Evolutionary conservation across 441 rosid genomes (phyloP), one percentile per base, ranked within the genome.

Genomic region (Populus hybrid): DNA sequence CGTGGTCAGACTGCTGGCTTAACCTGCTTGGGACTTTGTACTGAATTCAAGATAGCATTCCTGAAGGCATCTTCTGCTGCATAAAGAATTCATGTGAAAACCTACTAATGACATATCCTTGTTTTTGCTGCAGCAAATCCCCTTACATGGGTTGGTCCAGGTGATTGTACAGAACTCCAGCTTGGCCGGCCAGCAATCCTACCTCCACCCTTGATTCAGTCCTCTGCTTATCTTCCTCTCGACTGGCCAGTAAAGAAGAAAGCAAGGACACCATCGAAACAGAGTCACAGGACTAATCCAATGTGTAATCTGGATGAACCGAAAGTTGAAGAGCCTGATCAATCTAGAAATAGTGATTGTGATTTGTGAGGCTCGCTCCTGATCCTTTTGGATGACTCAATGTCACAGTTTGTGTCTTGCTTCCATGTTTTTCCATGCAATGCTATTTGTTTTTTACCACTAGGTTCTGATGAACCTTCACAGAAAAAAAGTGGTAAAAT

Each of bases 141-240:
- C 46, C 46, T 30, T 64, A 72, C 88, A 79, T 89, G 87, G 92
- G 87, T 82, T 23, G 67, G 85, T 54, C 87, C 89, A 46, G 88
- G 86, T 73, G 87, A 76, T 79, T 72, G 38, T 72, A 78, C 83
- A 71, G 79, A 85, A 28, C 74, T 85, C 84, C 87, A 80, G 86
- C 89, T 87, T 40, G 86, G 89, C 74, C 69, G 65, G 69, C 84
- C 88, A 64, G 80, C 85, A 14, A 74, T 85, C 64, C 81, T 79
- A 34, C 76, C 89, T 72, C 86, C 81, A 46, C 50, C 50, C 50
- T 70, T 24, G 38, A 79, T 70, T 24, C 81, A 74, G 61, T 72
- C 74, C 11, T 76, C 88, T 28, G 73, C 36, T 30, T 30, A 30
- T 24, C 83, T 81, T 79, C 67, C 65, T 5, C 32, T 66, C 34